Evolutionary conservation across 176 grass and related monocot species (phyloP).

Genomic region (Eragrostis nindensis): DNA sequence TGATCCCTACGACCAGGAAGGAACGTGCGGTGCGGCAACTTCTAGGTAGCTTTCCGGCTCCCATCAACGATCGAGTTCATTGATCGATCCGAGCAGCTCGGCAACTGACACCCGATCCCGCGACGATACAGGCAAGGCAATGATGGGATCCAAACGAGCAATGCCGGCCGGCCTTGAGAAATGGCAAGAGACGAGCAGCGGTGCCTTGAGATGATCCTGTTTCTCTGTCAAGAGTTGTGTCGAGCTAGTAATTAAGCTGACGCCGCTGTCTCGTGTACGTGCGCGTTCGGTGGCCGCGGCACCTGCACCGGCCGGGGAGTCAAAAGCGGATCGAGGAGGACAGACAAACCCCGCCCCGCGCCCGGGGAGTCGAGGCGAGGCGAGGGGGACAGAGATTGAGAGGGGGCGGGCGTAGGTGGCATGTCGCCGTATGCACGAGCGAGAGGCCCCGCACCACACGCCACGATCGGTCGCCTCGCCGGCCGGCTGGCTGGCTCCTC

Average conservation of each 20-base stretch:
- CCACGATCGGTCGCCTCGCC: neutral
- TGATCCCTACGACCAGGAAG: slow-evolving; percentile 24
- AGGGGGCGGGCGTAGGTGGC: slow-evolving; percentile 37
- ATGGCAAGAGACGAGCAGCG: neutral
- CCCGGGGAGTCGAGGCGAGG: neutral
- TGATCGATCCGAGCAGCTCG: neutral
- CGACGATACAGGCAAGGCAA: neutral
- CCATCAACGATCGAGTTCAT: neutral
- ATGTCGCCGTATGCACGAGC: slow-evolving; percentile 40
- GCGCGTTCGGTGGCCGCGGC: neutral
- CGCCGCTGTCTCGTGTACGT: neutral
- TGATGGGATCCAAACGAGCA: neutral
- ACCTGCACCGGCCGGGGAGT: neutral
- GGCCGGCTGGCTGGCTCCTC: too few relatives aligned
- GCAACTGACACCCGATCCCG: neutral
- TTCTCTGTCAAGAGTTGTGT: neutral
- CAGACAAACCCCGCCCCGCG: neutral
- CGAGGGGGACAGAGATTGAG: slow-evolving; percentile 1
- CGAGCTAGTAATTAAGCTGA: neutral
- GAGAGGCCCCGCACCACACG: neutral
- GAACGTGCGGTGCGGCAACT: neutral
- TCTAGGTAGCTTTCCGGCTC: neutral
- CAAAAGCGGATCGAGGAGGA: neutral
- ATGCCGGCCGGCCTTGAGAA: neutral
- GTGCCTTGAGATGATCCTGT: neutral